These are phyloP conservation scores for Saksenaea oblongispora DNA, from an alignment of 371 early-diverging fungal genomes.

Conservation along the genomic window DNA sequence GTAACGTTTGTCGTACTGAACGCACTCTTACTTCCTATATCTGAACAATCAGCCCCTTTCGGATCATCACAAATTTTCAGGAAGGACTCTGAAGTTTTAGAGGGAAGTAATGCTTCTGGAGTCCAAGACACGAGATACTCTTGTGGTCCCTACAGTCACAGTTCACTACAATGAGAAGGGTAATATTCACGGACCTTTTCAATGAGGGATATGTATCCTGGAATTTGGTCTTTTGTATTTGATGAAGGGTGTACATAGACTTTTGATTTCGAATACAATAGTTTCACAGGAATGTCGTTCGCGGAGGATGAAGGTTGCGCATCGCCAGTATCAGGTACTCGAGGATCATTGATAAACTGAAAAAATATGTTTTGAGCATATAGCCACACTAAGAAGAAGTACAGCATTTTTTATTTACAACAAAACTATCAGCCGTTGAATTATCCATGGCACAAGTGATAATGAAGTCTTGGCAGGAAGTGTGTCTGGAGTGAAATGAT, in stretches of 20 bases:
- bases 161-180: not conserved
- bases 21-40: slow-evolving; percentile 14
- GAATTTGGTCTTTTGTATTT: slow-evolving; percentile 32
- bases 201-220: slow-evolving; percentile 46
- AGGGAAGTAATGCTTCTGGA: slow-evolving; percentile 39
- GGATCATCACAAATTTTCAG: slow-evolving; percentile 39
- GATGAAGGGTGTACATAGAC: slow-evolving; percentile 49
- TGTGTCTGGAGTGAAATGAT: too few species aligned
- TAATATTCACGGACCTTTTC: slow-evolving; percentile 28
- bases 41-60: slow-evolving; percentile 21
- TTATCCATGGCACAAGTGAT: not conserved
- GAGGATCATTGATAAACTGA: slow-evolving; percentile 1
- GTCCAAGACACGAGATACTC: slow-evolving; percentile 49
- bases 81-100: slow-evolving; percentile 43
- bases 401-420: not conserved
- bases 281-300: slow-evolving; percentile 25
- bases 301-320: not conserved
- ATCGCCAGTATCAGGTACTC: not conserved
- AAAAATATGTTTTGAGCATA: not conserved
- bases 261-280: slow-evolving; percentile 51
- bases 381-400: not conserved
- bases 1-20: not conserved
- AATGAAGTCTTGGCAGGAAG: not conserved
- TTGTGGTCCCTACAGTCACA: slow-evolving; percentile 23
- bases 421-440: not conserved